Conservation (phyloP, 2,329 filamentous ascomycete species). For the Fusarium austroafricanum region DNA sequence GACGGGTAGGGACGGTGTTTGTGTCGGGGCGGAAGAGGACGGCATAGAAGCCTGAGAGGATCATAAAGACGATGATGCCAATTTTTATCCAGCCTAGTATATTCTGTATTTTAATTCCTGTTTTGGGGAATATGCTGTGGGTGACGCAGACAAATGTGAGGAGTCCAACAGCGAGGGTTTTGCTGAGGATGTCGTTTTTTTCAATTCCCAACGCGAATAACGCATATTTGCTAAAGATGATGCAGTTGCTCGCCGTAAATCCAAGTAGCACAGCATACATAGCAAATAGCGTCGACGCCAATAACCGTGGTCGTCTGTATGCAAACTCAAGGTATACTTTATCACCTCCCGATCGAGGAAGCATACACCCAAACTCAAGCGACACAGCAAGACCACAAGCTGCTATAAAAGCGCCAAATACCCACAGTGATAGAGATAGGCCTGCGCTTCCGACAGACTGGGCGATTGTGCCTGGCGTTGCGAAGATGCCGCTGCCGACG, state of each 20-base stretch:
- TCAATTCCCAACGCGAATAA: conserved; percentile 68
- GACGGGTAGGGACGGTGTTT: background rate
- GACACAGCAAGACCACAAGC: conserved; percentile 70
- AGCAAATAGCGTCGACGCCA: conserved; percentile 73
- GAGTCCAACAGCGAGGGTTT: conserved; percentile 66
- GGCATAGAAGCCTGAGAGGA: conserved; percentile 69
- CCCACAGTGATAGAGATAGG: conserved; percentile 71
- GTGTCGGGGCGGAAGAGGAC: conserved; percentile 58
- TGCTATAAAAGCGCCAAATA: conserved; percentile 70
- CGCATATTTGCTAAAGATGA: conserved; percentile 75
- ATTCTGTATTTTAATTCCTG: conserved; percentile 71
- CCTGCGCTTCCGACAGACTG: conserved; percentile 74
- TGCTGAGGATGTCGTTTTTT: conserved; percentile 63
- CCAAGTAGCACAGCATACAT: conserved; percentile 72
- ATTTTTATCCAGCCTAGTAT: conserved; percentile 73
- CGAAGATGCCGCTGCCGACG: conserved; percentile 78
- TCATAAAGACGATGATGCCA: conserved; percentile 69
- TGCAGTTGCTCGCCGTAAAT: conserved; percentile 77
- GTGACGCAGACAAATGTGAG: conserved; percentile 68
- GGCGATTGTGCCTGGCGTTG: conserved; percentile 75
- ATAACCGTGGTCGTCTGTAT: conserved; percentile 70
- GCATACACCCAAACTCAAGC: conserved; percentile 77
- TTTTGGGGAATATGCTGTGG: conserved; percentile 68
- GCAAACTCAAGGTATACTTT: conserved; percentile 80
- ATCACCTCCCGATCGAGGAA: conserved; percentile 74